phyloP scores from a whole-genome alignment of 176 grass and related monocot genomes.

The Microstegium vimineum region DNA sequence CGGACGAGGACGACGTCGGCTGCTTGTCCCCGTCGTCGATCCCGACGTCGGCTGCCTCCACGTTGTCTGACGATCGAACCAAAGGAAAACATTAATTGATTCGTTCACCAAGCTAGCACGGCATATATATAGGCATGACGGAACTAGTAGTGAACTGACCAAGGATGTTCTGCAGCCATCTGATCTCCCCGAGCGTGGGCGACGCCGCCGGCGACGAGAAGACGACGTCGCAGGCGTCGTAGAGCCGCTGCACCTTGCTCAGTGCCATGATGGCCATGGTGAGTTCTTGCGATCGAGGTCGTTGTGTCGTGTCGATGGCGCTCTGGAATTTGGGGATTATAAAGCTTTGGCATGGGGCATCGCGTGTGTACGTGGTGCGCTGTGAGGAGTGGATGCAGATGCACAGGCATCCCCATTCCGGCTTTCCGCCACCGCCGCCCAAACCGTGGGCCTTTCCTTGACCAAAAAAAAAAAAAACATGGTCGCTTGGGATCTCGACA shows the following conservation, averaged over 20 bases:
- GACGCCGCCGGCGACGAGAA: slow-evolving; percentile 39
- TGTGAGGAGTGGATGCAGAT: too few species aligned
- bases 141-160: slow-evolving; percentile 23
- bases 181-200: slow-evolving; percentile 32
- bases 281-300: too few species aligned
- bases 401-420: too few species aligned
- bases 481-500: too few species aligned
- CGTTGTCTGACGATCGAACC: slow-evolving; percentile 44
- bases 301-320: neutral
- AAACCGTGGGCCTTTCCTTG: neutral
- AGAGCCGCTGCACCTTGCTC: slow-evolving; percentile 74
- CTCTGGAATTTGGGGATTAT: too few species aligned
- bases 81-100: neutral
- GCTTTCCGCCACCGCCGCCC: neutral
- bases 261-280: slow-evolving; percentile 24
- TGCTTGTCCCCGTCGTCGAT: slow-evolving; percentile 60
- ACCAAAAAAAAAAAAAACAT: too few species aligned
- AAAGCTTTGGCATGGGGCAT: too few species aligned
- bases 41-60: slow-evolving; percentile 67
- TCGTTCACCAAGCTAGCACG: too few species aligned
- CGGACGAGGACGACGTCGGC: too few species aligned
- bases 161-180: slow-evolving; percentile 54
- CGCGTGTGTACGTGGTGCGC: too few species aligned
- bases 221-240: slow-evolving; percentile 63
- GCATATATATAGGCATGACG: too few species aligned